These are phyloP conservation scores for Heritiera fomes DNA, from an alignment of 345 rosid species.

Conservation along the genomic window DNA sequence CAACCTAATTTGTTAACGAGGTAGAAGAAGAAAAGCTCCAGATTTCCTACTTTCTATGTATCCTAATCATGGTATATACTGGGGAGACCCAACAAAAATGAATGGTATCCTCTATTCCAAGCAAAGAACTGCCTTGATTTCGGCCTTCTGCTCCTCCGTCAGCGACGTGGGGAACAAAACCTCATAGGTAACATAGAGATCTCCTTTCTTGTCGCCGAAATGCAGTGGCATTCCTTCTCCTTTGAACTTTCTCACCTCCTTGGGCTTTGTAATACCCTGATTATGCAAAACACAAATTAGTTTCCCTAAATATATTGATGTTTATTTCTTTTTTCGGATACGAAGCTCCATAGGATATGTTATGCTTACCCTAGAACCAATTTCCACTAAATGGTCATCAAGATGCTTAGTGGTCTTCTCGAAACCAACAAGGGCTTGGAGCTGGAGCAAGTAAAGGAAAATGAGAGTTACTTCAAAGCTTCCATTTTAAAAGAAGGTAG, in stretches of 20 bases:
- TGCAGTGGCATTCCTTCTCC: slow-evolving; percentile 99
- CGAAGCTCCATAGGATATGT: not conserved
- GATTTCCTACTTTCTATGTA: slow-evolving; percentile 24
- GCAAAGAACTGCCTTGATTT: slow-evolving; percentile 73
- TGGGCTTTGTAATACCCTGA: slow-evolving; percentile 94
- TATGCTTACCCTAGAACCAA: slow-evolving; percentile 69
- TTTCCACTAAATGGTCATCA: slow-evolving; percentile 91
- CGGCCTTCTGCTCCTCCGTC: slow-evolving; percentile 82
- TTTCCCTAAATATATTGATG: not conserved
- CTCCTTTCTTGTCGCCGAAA: slow-evolving; percentile 81
- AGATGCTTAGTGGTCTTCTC: slow-evolving; percentile 90
- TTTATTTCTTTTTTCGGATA: not conserved
- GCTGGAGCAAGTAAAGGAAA: slow-evolving; percentile 37
- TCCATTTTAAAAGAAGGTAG: not conserved
- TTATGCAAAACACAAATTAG: not conserved
- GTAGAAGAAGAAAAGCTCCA: no score
- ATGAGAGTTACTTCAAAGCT: not conserved
- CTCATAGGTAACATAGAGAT: slow-evolving; percentile 82
- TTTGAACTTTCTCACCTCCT: slow-evolving; percentile 83
- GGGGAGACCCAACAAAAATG: slow-evolving; percentile 43
- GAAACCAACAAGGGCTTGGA: slow-evolving; percentile 97
- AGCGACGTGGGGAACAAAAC: slow-evolving; percentile 85
- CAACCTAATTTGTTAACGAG: slow-evolving; percentile 10
- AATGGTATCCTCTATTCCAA: slow-evolving; percentile 24
- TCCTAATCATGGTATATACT: slow-evolving; percentile 27